phyloP scores from a whole-genome alignment of 1,139 yeast genomes.

The Diutina mesorugosa region DNA sequence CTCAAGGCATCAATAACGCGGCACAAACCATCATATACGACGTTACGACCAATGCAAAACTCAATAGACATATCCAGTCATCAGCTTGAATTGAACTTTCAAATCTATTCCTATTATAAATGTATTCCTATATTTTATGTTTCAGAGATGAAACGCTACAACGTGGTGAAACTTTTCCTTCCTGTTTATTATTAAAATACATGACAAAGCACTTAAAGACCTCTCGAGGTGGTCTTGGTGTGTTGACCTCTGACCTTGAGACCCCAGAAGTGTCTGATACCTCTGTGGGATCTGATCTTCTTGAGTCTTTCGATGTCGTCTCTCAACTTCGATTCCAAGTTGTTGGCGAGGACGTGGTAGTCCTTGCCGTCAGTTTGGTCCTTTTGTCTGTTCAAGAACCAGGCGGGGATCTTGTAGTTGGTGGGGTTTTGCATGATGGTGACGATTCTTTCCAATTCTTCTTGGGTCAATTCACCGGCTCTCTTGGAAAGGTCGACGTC shows the following conservation, averaged over 20 bases:
- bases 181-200: constrained; percentile 3
- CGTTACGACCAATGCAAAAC: neutral
- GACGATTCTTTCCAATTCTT: constrained; percentile 99
- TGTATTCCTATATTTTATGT: too few species aligned
- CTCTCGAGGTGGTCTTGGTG: constrained; percentile 99
- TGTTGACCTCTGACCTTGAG: constrained; percentile 96
- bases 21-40: neutral
- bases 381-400: constrained; percentile 99
- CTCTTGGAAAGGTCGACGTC: constrained; percentile 97
- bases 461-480: constrained; percentile 99
- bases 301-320: constrained; percentile 99
- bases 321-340: constrained; percentile 98
- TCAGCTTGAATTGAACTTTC: too few species aligned
- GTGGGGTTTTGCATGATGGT: constrained; percentile 99
- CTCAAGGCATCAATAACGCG: neutral
- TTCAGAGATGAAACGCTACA: neutral
- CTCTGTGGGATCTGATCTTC: constrained; percentile 99
- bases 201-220: constrained; percentile 27
- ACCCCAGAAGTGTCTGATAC: constrained; percentile 99
- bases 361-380: constrained; percentile 98
- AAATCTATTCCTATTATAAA: too few species aligned
- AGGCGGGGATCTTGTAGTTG: constrained; percentile 97
- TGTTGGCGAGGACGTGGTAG: constrained; percentile 97
- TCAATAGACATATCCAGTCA: too few species aligned
- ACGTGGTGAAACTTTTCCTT: neutral